These are phyloP conservation scores for Diaporthe citriasiana DNA, from an alignment of 2,329 filamentous ascomycete genomes.

Conservation along the genomic window DNA sequence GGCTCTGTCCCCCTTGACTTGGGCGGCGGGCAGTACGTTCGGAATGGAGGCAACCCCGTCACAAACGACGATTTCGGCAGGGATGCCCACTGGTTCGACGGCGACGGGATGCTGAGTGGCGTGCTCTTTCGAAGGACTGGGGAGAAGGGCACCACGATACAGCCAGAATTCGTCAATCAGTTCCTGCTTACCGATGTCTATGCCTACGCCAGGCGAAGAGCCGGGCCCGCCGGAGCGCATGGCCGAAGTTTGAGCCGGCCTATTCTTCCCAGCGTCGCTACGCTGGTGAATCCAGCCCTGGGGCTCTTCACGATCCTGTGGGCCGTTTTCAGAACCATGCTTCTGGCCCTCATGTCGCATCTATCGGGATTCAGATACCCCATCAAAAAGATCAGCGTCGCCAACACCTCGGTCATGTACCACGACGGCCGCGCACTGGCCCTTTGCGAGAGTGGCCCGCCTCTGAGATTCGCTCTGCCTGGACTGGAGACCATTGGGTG, in stretches of 20 bases:
- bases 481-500: conserved; percentile 77
- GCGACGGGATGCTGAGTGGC: conserved; percentile 80
- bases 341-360: conserved; percentile 70
- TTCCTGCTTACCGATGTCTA: conserved; percentile 78
- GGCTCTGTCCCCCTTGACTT: conserved; percentile 76
- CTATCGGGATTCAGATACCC: conserved; percentile 67
- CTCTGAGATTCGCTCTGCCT: conserved; percentile 75
- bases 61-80: conserved; percentile 71
- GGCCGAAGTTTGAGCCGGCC: conserved; percentile 62
- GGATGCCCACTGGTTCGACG: conserved; percentile 81
- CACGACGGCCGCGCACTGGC: conserved; percentile 79
- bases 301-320: conserved; percentile 64
- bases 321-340: conserved; percentile 68
- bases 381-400: conserved; percentile 78
- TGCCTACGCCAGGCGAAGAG: conserved; percentile 64
- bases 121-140: conserved; percentile 68
- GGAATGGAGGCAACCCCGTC: conserved; percentile 79
- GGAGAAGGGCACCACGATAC: conserved; percentile 56
- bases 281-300: conserved; percentile 71
- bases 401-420: conserved; percentile 76
- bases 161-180: conserved; percentile 77
- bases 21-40: conserved; percentile 77
- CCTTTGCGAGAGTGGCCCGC: conserved; percentile 79
- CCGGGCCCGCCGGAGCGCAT: background rate
- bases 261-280: conserved; percentile 77